A percentile compares a stretch with the other conserved stretches of the same genome.
phyloP scores from a whole-genome alignment of 768 basidiomycete species.

The Daedaleopsis nitida region DNA sequence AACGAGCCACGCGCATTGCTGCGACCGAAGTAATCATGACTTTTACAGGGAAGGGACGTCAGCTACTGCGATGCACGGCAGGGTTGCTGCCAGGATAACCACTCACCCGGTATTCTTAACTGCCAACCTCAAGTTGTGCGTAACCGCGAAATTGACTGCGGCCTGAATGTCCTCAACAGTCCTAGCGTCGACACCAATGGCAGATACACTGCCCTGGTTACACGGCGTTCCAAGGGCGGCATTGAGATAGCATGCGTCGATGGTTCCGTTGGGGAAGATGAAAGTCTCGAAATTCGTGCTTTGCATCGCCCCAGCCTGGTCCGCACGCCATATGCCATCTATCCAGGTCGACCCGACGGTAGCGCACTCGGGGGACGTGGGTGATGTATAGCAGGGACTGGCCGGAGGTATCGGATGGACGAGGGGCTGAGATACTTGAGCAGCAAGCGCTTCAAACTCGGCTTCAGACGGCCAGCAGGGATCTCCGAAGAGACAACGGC shows the following conservation, averaged over 20 bases:
- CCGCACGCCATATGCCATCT: slow-evolving; percentile 43
- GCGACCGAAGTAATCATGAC: slow-evolving; percentile 20
- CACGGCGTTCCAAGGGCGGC: slow-evolving; percentile 41
- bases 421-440: slow-evolving; percentile 48
- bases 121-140: slow-evolving; percentile 25
- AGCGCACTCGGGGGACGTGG: slow-evolving; percentile 39
- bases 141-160: slow-evolving; percentile 26
- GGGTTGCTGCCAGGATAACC: neutral
- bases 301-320: slow-evolving; percentile 43
- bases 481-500: slow-evolving; percentile 33
- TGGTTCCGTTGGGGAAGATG: slow-evolving; percentile 43
- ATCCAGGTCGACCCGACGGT: slow-evolving; percentile 29
- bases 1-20: slow-evolving; percentile 26
- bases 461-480: neutral
- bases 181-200: slow-evolving; percentile 28
- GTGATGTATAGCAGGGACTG: slow-evolving; percentile 41
- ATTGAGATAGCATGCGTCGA: slow-evolving; percentile 54
- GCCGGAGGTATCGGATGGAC: slow-evolving; percentile 43
- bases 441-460: slow-evolving; percentile 34
- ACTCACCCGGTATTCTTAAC: slow-evolving; percentile 31
- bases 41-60: neutral
- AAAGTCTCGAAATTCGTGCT: slow-evolving; percentile 35
- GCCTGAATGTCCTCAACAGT: slow-evolving; percentile 33
- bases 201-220: slow-evolving; percentile 44
- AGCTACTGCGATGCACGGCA: neutral